These are phyloP conservation scores for Sporothrix euskadiensis DNA, from an alignment of 2,329 filamentous ascomycete species.

Conservation along the genomic window DNA sequence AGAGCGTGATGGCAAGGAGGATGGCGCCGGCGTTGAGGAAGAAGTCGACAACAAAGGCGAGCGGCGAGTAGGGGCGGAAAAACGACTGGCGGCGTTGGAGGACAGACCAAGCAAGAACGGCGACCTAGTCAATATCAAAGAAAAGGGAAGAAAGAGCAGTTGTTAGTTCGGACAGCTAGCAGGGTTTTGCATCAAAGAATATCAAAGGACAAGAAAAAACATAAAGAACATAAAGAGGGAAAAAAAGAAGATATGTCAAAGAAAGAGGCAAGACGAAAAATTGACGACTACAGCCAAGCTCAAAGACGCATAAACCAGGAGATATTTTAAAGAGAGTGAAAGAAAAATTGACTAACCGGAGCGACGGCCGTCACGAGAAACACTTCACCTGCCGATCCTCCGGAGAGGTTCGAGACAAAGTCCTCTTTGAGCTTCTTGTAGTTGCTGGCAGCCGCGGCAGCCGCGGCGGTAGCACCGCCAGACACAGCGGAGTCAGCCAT, in stretches of 20 bases:
- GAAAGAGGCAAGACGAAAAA: not conserved
- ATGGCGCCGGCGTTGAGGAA: slow-evolving; percentile 81
- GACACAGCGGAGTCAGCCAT: slow-evolving; percentile 26
- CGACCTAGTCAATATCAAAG: slow-evolving; percentile 56
- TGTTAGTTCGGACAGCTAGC: slow-evolving; percentile 20
- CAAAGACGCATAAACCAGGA: not conserved
- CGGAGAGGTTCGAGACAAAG: slow-evolving; percentile 88
- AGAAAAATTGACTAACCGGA: slow-evolving; percentile 64
- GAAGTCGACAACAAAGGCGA: slow-evolving; percentile 76
- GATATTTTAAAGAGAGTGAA: slow-evolving; percentile 19
- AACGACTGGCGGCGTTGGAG: slow-evolving; percentile 81
- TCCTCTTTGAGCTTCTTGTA: slow-evolving; percentile 95
- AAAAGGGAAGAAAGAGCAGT: slow-evolving; percentile 1
- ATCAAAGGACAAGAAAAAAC: not conserved
- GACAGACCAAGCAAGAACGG: slow-evolving; percentile 83
- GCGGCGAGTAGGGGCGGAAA: slow-evolving; percentile 71
- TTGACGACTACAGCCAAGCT: slow-evolving; percentile 6
- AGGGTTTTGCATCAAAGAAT: not conserved
- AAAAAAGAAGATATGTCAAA: not conserved
- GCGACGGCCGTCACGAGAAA: slow-evolving; percentile 82
- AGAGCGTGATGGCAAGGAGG: slow-evolving; percentile 82
- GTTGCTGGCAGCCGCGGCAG: slow-evolving; percentile 46
- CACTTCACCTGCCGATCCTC: slow-evolving; percentile 81
- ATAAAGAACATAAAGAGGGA: not conserved
- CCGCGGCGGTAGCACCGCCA: slow-evolving; percentile 19